phyloP scores from a whole-genome alignment of 352 stramenopile species.

The Thraustochytrium sp. region DNA sequence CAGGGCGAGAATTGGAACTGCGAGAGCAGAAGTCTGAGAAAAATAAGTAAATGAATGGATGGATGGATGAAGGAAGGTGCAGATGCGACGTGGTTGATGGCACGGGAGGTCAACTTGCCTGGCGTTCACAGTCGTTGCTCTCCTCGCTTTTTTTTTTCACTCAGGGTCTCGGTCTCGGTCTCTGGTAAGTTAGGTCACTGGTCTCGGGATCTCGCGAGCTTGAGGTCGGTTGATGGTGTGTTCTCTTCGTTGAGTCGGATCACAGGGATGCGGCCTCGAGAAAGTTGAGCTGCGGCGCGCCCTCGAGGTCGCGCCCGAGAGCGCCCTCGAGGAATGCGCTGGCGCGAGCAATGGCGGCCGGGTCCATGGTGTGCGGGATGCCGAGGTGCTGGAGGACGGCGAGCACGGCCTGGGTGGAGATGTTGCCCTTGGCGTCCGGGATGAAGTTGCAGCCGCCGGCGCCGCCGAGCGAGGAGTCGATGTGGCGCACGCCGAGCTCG shows the following conservation, averaged over 20 bases:
- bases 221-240: background rate
- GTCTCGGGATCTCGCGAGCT: too few species aligned
- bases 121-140: too few species aligned
- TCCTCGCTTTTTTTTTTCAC: too few species aligned
- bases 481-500: slow-evolving; percentile 24
- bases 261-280: background rate
- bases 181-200: too few species aligned
- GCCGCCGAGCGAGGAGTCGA: slow-evolving; percentile 23
- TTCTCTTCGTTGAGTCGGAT: background rate
- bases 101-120: too few species aligned
- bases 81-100: too few species aligned
- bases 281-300: background rate
- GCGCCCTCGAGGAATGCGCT: background rate
- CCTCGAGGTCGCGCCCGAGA: background rate
- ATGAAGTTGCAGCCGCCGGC: slow-evolving; percentile 41
- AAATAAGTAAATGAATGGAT: too few species aligned
- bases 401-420: slow-evolving; percentile 27
- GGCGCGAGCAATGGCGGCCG: background rate
- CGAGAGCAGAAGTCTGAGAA: too few species aligned
- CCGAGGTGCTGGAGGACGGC: background rate
- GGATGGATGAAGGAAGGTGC: too few species aligned
- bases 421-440: slow-evolving; percentile 41
- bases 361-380: background rate
- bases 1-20: too few species aligned
- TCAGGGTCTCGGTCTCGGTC: too few species aligned